Conservation (phyloP, 768 basidiomycete species). For the Scleroderma bovista region DNA sequence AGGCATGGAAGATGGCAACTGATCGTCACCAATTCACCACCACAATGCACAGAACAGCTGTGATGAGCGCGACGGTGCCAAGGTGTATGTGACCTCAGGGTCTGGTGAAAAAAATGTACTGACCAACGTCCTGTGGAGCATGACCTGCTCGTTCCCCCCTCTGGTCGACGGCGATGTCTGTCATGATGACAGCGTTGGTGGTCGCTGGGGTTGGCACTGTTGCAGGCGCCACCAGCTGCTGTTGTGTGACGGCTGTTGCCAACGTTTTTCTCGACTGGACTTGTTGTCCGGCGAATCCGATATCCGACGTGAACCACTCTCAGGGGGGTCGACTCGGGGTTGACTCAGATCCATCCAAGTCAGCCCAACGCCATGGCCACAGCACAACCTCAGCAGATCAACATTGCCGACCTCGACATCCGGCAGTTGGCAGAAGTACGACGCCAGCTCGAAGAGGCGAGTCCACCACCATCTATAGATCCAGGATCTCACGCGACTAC, state of each 20-base stretch:
- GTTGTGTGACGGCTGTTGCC: slow-evolving; percentile 4
- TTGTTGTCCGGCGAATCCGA: too few relatives aligned
- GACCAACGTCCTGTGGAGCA: slow-evolving; percentile 53
- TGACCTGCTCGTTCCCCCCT: slow-evolving; percentile 10
- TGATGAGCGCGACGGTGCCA: not conserved
- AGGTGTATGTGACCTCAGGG: not conserved
- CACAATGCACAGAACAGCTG: not conserved
- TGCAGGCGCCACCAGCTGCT: slow-evolving; percentile 16
- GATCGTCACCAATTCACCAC: not conserved
- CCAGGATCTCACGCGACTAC: not conserved
- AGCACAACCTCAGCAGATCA: slow-evolving; percentile 62
- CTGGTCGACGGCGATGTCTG: slow-evolving; percentile 22
- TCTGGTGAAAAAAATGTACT: slow-evolving; percentile 4
- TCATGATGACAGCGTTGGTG: slow-evolving; percentile 19
- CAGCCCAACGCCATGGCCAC: slow-evolving; percentile 29
- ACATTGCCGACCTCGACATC: slow-evolving; percentile 77
- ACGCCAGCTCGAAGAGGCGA: slow-evolving; percentile 87
- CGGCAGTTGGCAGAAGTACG: slow-evolving; percentile 85
- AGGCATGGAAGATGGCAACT: slow-evolving; percentile 83
- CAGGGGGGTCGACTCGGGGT: slow-evolving; percentile 4
- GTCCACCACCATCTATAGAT: not conserved
- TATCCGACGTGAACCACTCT: slow-evolving; percentile 15
- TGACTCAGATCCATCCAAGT: too few relatives aligned
- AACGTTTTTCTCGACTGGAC: too few relatives aligned
- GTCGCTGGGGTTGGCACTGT: slow-evolving; percentile 9